phyloP scores from a whole-genome alignment of 148 eudicot genomes.

The Cornus suecica region DNA sequence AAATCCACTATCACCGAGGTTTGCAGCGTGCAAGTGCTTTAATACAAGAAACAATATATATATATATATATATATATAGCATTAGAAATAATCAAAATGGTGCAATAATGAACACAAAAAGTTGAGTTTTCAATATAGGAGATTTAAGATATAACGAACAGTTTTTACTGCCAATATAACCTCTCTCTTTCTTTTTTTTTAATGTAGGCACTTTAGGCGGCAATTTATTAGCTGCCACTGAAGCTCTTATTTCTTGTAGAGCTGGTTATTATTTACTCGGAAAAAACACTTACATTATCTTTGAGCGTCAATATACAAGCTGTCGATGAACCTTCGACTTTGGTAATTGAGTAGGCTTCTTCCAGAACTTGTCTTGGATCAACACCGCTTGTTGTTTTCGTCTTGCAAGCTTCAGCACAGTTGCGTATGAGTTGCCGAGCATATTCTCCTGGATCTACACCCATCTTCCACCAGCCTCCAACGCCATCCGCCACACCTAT shows the following conservation, averaged over 20 bases:
- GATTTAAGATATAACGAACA: too few species aligned
- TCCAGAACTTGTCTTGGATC: background rate
- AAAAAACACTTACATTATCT: conserved; percentile 1
- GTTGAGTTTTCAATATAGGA: too few species aligned
- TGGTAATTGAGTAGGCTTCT: conserved; percentile 9
- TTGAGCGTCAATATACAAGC: conserved; percentile 11
- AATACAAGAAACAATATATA: background rate
- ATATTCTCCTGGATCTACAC: conserved; percentile 13
- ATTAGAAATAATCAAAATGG: too few species aligned
- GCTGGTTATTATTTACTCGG: too few species aligned
- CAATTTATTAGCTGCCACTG: too few species aligned
- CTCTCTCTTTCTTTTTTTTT: too few species aligned
- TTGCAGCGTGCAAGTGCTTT: conserved; percentile 10
- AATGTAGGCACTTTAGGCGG: too few species aligned
- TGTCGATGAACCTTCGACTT: conserved; percentile 17
- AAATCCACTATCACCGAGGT: conserved; percentile 25
- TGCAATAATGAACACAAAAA: too few species aligned
- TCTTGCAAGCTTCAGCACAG: background rate
- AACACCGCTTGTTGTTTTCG: background rate
- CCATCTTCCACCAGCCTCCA: conserved; percentile 9
- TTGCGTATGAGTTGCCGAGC: conserved; percentile 10
- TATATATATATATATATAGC: too few species aligned
- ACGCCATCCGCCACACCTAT: conserved; percentile 15
- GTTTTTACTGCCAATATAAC: too few species aligned
- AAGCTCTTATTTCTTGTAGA: too few species aligned